A percentile compares a stretch with the other conserved stretches of the same genome.
These are phyloP conservation scores for Cyclanthera cordifolia DNA, from an alignment of 306 rosid species.

Conservation along the genomic window DNA sequence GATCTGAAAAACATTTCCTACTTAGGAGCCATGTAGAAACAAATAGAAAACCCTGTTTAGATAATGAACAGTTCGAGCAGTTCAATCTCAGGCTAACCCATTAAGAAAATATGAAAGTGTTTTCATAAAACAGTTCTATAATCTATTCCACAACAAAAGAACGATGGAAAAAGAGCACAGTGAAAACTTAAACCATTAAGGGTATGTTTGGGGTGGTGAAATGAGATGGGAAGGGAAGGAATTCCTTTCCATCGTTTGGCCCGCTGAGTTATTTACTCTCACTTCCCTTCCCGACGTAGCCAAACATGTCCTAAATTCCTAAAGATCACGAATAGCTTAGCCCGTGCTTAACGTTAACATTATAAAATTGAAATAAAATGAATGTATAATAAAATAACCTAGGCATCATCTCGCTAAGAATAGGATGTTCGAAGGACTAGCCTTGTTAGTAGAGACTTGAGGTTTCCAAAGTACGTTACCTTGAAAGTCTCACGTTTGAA, in stretches of 20 bases:
- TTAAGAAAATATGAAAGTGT: not conserved
- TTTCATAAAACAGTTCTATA: not conserved
- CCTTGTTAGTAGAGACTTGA: too few species aligned
- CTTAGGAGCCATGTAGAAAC: not conserved
- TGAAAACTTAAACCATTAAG: not conserved
- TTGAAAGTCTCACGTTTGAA: too few species aligned
- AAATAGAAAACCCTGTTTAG: not conserved
- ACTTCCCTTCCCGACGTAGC: too few species aligned
- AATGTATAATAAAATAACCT: too few species aligned
- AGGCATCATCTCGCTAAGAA: not conserved
- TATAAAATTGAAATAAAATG: not conserved
- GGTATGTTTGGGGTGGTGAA: too few species aligned
- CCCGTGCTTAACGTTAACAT: not conserved
- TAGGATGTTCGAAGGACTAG: too few species aligned
- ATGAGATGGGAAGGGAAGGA: too few species aligned
- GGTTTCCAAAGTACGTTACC: too few species aligned
- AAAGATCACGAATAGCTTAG: not conserved
- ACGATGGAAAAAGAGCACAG: not conserved
- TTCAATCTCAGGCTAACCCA: not conserved
- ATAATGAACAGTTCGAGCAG: not conserved
- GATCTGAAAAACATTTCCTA: not conserved
- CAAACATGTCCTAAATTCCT: too few species aligned
- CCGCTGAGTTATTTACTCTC: too few species aligned
- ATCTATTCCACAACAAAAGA: not conserved
- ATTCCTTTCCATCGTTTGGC: too few species aligned